Conservation (phyloP, 306 rosid genomes). For the Cicer arietinum region DNA sequence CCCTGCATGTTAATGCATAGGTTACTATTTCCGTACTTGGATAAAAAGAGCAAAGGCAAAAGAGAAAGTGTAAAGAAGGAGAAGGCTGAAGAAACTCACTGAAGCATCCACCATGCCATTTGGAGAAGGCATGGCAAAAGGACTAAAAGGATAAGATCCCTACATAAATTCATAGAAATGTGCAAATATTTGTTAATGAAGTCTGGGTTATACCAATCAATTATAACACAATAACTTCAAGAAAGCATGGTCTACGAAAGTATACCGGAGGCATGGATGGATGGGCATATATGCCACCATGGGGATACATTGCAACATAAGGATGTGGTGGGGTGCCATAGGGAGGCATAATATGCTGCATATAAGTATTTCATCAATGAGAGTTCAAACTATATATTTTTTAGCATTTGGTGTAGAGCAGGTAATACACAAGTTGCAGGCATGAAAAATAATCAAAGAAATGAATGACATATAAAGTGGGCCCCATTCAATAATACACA, state of each 20-base stretch:
- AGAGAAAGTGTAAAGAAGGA: constrained; percentile 9
- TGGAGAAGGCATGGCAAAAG: constrained; percentile 93
- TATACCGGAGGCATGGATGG: constrained; percentile 97
- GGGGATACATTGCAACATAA: constrained; percentile 99
- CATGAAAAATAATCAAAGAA: constrained; percentile 36
- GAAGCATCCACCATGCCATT: constrained; percentile 92
- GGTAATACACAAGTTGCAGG: constrained; percentile 25
- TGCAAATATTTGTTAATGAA: constrained; percentile 33
- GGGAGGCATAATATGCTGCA: constrained; percentile 99
- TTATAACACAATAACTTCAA: constrained; percentile 42
- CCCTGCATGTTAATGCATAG: constrained; percentile 66
- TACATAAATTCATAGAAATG: constrained; percentile 45
- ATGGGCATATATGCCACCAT: constrained; percentile 96
- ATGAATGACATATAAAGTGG: background rate
- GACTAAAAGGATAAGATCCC: constrained; percentile 98
- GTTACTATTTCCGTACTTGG: constrained; percentile 44
- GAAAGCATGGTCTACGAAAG: constrained; percentile 45
- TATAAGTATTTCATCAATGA: constrained; percentile 38
- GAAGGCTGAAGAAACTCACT: constrained; percentile 60
- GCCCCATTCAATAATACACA: constrained; percentile 11
- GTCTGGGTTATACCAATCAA: constrained; percentile 1
- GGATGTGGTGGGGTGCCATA: constrained; percentile 98
- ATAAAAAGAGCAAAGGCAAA: constrained; percentile 10
- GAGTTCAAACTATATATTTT: constrained; percentile 31
- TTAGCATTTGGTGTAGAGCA: constrained; percentile 11